Base-by-base conservation (phyloP, 768 basidiomycete genomes). In the Lenzites betulinus region DNA sequence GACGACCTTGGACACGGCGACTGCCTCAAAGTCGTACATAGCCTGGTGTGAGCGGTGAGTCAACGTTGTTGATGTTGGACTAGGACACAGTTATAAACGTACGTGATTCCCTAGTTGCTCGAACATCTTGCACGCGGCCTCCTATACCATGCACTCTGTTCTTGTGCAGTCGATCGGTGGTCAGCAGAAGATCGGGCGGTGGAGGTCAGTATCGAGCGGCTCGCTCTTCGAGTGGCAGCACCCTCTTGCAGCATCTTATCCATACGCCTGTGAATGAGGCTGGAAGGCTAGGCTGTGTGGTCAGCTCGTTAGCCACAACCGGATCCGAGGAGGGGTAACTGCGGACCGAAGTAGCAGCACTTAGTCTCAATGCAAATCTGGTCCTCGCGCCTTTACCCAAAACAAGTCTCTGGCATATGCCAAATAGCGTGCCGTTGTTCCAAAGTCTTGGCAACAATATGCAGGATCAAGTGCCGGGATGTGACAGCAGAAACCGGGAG, bases 21-120 rank as follows among this genome's bases (percentile, higher is more conserved):
- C 39, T 25, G 54, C 7, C n/a, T 58, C 62, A 42, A 46, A 59
- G 46, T 42, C 54, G 46, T 33, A 58, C 18, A 35, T 38, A 3
- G 62, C 54, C 57, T 58, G 51, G 16, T 15, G 15, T 23, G 33
- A 20, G 20, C 11, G 18, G 42, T 2, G 7, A 39, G 42, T 7
- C 13, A 20, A 33, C 9, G n/a, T 13, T 23, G 20, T 20, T 43
- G 41, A 23, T 8, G n/a, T n/a, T 33, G 30, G 30, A 33, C 30
- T 5, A 11, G n/a, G 26, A 39, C 13, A 16, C 4, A 8, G 22
- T 22, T 9, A 23, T 13, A 6, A 18, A 35, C 28, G 41, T 22
- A 63, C 61, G 20, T 53, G 25, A 13, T 58, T 51, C n/a, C 39
- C 51, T 16, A 54, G 36, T 20, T 58, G 56, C 13, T 58, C 51